phyloP scores from a whole-genome alignment of 2,329 filamentous ascomycete genomes.

The Diaporthe helianthi region DNA sequence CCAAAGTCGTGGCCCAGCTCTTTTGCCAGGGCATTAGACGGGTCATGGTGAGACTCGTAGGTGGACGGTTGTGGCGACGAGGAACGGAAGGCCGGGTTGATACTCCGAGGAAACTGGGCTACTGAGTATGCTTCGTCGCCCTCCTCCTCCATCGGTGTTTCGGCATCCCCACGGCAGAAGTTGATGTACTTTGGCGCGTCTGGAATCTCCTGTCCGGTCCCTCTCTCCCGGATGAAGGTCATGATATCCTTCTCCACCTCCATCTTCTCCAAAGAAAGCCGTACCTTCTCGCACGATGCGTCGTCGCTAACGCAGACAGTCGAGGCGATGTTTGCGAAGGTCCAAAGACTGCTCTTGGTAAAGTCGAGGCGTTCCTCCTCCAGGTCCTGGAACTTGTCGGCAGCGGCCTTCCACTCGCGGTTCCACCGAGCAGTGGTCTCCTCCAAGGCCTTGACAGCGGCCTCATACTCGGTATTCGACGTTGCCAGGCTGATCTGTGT shows the following conservation, averaged over 20 bases:
- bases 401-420: slow-evolving; percentile 95
- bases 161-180: slow-evolving; percentile 90
- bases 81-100: slow-evolving; percentile 94
- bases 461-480: slow-evolving; percentile 92
- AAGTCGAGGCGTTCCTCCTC: slow-evolving; percentile 98
- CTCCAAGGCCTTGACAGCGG: slow-evolving; percentile 89
- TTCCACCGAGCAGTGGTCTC: slow-evolving; percentile 98
- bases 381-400: slow-evolving; percentile 98
- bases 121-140: slow-evolving; percentile 93
- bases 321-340: slow-evolving; percentile 95
- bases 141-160: slow-evolving; percentile 75
- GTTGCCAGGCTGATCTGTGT: slow-evolving; percentile 93
- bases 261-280: slow-evolving; percentile 90
- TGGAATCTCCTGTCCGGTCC: slow-evolving; percentile 96
- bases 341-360: slow-evolving; percentile 97
- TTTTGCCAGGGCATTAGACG: slow-evolving; percentile 73
- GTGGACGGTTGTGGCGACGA: slow-evolving; percentile 95
- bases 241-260: slow-evolving; percentile 96
- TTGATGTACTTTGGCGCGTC: slow-evolving; percentile 98
- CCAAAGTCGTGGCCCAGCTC: slow-evolving; percentile 67
- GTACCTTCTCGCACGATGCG: slow-evolving; percentile 93
- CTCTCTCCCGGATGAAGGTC: slow-evolving; percentile 84
- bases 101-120: slow-evolving; percentile 92
- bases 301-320: slow-evolving; percentile 98
- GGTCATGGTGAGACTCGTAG: slow-evolving; percentile 91